phyloP scores from a whole-genome alignment of 768 basidiomycete species.

The Termitomyces sp. region DNA sequence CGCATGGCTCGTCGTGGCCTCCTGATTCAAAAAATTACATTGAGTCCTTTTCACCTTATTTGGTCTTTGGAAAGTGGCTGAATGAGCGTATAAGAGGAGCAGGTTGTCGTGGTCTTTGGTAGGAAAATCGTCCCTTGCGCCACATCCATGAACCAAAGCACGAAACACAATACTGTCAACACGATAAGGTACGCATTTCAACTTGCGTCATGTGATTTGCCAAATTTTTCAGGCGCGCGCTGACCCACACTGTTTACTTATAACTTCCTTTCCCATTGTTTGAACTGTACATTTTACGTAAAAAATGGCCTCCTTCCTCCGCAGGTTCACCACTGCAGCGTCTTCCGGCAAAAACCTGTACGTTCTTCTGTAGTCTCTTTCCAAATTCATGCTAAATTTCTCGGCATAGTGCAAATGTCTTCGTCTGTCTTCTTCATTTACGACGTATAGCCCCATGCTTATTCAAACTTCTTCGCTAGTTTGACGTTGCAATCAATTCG shows the following conservation, averaged over 20 bases:
- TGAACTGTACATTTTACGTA: background rate
- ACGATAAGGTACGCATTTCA: conserved; percentile 6
- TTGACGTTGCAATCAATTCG: conserved; percentile 58
- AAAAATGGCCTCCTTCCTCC: conserved; percentile 45
- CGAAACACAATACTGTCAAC: background rate
- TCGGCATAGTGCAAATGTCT: conserved; percentile 30
- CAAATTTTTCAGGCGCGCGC: conserved; percentile 1
- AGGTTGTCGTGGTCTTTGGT: no score
- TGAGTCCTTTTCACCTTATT: background rate
- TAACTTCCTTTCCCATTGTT: background rate
- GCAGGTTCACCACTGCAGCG: conserved; percentile 46
- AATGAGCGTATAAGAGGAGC: background rate
- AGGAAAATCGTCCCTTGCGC: background rate
- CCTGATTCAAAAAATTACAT: background rate
- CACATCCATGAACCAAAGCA: conserved; percentile 1
- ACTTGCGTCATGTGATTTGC: conserved; percentile 12
- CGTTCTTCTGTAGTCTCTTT: conserved; percentile 18
- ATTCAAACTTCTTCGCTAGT: conserved; percentile 29
- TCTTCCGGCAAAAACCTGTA: conserved; percentile 34
- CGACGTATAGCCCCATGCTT: background rate
- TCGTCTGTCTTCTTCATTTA: conserved; percentile 20
- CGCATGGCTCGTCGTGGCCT: background rate
- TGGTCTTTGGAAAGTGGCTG: background rate
- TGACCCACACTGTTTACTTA: background rate
- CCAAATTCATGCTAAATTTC: conserved; percentile 1